Conservation (phyloP, 306 rosid genomes). For the Medicago ruthenica region DNA sequence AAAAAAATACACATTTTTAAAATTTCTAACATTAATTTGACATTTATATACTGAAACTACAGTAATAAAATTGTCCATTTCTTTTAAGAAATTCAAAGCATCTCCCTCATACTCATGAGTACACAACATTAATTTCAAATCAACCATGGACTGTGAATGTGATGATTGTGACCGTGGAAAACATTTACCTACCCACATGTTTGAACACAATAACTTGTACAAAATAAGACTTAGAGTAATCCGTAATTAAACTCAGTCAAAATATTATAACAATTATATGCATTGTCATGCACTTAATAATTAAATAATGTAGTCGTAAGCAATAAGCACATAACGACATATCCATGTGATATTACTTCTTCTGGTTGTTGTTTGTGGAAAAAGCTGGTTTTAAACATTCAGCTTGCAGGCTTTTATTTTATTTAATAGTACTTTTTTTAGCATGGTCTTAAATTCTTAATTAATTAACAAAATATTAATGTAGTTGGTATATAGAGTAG, state of each 20-base stretch:
- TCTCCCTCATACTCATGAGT: neutral
- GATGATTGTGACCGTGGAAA: conserved; percentile 5
- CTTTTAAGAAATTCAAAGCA: too few relatives aligned
- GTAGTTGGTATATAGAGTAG: conserved; percentile 11
- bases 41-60: too few relatives aligned
- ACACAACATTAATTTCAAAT: conserved; percentile 9
- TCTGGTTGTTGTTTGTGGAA: conserved; percentile 27
- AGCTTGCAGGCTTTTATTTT: neutral
- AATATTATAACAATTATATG: neutral
- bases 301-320: neutral
- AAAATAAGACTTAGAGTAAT: conserved; percentile 20
- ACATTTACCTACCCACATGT: conserved; percentile 37
- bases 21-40: too few relatives aligned
- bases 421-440: conserved; percentile 3
- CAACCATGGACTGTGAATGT: conserved; percentile 19
- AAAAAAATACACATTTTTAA: too few relatives aligned
- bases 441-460: conserved; percentile 13
- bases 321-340: neutral
- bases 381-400: conserved; percentile 24
- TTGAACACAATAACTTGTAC: neutral
- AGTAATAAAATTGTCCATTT: too few relatives aligned
- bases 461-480: conserved; percentile 3
- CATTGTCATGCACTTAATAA: neutral
- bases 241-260: conserved; percentile 32
- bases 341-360: conserved; percentile 27